These are phyloP conservation scores for Colletotrichum endophyticum DNA, from an alignment of 2,329 filamentous ascomycete species.

Conservation along the genomic window DNA sequence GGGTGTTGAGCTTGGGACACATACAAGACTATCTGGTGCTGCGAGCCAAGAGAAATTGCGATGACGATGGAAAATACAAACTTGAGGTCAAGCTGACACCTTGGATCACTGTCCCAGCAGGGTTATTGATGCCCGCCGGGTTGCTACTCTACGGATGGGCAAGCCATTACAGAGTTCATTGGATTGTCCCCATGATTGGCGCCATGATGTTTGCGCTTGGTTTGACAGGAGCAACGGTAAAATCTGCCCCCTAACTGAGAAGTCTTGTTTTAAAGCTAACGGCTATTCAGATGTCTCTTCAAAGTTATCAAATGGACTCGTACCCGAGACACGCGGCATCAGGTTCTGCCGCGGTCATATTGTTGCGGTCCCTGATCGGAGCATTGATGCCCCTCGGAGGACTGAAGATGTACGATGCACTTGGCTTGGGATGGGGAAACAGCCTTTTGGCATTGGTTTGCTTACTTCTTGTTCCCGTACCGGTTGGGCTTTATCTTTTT, in stretches of 20 bases:
- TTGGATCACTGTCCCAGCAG: conserved; percentile 27
- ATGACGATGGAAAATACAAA: conserved; percentile 26
- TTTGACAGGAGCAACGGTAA: conserved; percentile 38
- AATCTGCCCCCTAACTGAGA: background rate
- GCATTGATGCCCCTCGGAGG: conserved; percentile 43
- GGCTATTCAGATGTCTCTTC: conserved; percentile 43
- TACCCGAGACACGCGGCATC: conserved; percentile 43
- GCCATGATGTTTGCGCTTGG: conserved; percentile 42
- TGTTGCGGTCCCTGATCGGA: conserved; percentile 41
- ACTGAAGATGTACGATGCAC: conserved; percentile 38
- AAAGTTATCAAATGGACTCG: conserved; percentile 69
- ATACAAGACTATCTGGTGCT: conserved; percentile 34
- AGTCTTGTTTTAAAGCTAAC: background rate
- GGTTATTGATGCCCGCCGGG: conserved; percentile 42
- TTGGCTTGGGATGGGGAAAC: conserved; percentile 49
- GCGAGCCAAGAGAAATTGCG: conserved; percentile 20
- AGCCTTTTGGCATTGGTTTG: conserved; percentile 43
- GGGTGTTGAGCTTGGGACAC: conserved; percentile 39
- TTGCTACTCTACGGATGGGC: conserved; percentile 68
- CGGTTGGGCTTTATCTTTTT: conserved; percentile 7
- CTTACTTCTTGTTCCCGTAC: conserved; percentile 39
- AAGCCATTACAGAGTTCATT: conserved; percentile 54
- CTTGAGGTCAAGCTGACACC: conserved; percentile 34
- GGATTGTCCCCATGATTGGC: conserved; percentile 60
- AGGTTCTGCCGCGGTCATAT: conserved; percentile 40